Evolutionary conservation across 129 eudicot genomes (phyloP).

Genomic region (Tanacetum coccineum): DNA sequence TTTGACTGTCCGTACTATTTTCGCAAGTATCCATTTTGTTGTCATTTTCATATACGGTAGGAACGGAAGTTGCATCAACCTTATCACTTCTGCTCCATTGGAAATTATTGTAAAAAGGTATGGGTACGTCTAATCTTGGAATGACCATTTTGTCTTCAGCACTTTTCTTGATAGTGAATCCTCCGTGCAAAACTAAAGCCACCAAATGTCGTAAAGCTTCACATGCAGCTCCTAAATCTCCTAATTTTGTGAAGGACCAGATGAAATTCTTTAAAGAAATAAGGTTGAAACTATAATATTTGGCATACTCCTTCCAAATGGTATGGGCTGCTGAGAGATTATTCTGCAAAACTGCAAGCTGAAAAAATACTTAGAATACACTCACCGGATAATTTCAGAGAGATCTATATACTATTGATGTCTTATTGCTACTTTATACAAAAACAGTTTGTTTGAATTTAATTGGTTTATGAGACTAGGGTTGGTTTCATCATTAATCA

Average conservation of each 20-base stretch:
- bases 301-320: slow-evolving; percentile 64
- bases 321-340: slow-evolving; percentile 64
- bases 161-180: slow-evolving; percentile 28
- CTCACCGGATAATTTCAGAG: background rate
- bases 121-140: slow-evolving; percentile 61
- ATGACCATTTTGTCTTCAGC: slow-evolving; percentile 36
- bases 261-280: slow-evolving; percentile 57
- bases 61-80: slow-evolving; percentile 21
- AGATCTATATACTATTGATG: background rate
- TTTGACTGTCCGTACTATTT: too few relatives aligned
- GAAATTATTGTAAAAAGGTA: slow-evolving; percentile 39
- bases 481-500: too few relatives aligned
- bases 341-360: slow-evolving; percentile 91
- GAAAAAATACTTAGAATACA: slow-evolving; percentile 44
- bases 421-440: too few relatives aligned
- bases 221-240: slow-evolving; percentile 56
- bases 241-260: slow-evolving; percentile 55
- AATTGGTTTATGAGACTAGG: too few relatives aligned
- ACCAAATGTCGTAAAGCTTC: slow-evolving; percentile 66
- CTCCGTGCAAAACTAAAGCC: slow-evolving; percentile 31
- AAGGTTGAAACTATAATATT: slow-evolving; percentile 47
- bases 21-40: slow-evolving; percentile 25
- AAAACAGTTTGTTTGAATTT: too few relatives aligned
- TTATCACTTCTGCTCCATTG: slow-evolving; percentile 18
- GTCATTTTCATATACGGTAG: slow-evolving; percentile 21